phyloP scores from a whole-genome alignment of 2,329 filamentous ascomycete species.

The Dothideomycetes sp. region DNA sequence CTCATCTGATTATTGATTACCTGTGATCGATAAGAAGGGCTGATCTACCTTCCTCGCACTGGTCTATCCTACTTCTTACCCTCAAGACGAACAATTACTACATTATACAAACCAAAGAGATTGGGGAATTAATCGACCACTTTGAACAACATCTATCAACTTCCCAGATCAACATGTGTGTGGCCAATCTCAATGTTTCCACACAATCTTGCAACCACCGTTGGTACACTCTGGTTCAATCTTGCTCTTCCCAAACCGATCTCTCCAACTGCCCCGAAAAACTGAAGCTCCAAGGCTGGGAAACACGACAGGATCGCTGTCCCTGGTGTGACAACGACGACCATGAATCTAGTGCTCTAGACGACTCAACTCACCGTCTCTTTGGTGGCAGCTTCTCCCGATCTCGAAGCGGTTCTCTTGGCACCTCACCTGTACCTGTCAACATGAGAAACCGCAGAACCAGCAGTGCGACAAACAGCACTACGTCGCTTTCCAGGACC shows the following conservation, averaged over 20 bases:
- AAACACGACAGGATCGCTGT: conserved; percentile 38
- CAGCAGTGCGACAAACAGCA: conserved; percentile 16
- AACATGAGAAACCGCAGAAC: conserved; percentile 16
- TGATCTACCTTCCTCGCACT: neutral
- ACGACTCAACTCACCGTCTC: conserved; percentile 37
- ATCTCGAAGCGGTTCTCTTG: conserved; percentile 11
- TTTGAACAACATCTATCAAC: too few species aligned
- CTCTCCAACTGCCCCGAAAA: conserved; percentile 39
- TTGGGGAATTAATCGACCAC: neutral
- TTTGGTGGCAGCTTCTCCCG: conserved; percentile 36
- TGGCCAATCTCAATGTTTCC: conserved; percentile 42
- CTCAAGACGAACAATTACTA: neutral
- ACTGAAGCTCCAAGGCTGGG: conserved; percentile 41
- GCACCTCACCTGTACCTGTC: conserved; percentile 14
- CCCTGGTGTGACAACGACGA: conserved; percentile 34
- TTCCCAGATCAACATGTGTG: conserved; percentile 37
- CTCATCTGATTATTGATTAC: too few species aligned
- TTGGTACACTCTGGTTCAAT: conserved; percentile 40
- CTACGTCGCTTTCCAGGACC: conserved; percentile 21
- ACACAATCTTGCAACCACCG: conserved; percentile 39
- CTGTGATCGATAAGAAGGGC: conserved; percentile 6
- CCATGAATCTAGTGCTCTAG: conserved; percentile 23
- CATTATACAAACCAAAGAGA: neutral
- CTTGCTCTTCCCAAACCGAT: conserved; percentile 36
- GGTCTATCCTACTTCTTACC: neutral